Percentiles rank a stretch among this genome's conserved stretches.
These are phyloP conservation scores for Pulveroboletus ravenelii DNA, from an alignment of 768 basidiomycete species.

Conservation along the genomic window DNA sequence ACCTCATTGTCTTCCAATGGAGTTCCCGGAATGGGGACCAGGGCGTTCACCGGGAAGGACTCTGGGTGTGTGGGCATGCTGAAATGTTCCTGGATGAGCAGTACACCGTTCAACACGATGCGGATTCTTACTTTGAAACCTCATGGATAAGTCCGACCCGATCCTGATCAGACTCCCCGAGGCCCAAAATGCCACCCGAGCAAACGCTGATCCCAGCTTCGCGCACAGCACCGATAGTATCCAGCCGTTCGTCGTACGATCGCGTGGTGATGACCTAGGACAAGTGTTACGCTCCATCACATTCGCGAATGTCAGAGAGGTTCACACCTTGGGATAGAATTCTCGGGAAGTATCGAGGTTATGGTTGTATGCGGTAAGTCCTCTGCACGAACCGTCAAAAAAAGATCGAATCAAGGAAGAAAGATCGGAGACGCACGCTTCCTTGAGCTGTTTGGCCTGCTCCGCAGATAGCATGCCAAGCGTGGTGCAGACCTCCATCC, in stretches of 20 bases:
- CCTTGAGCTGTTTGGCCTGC: conserved; percentile 86
- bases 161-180: conserved; percentile 88
- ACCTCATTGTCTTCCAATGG: conserved; percentile 90
- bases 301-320: neutral
- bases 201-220: conserved; percentile 97
- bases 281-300: neutral
- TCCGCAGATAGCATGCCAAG: conserved; percentile 95
- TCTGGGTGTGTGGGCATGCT: conserved; percentile 98
- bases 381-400: conserved; percentile 39
- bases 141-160: conserved; percentile 93
- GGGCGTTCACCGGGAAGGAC: conserved; percentile 96
- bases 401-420: neutral
- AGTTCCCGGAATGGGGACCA: conserved; percentile 93
- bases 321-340: conserved; percentile 80
- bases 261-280: conserved; percentile 89
- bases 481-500: conserved; percentile 99
- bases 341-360: conserved; percentile 98
- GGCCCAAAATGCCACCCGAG: conserved; percentile 91
- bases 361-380: conserved; percentile 96
- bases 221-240: conserved; percentile 85
- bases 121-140: conserved; percentile 68
- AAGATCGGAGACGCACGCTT: conserved; percentile 60
- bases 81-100: conserved; percentile 6
- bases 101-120: neutral
- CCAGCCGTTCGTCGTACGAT: conserved; percentile 88